phyloP scores from a whole-genome alignment of 1,139 yeast species.

The Taiozyma onychis region DNA sequence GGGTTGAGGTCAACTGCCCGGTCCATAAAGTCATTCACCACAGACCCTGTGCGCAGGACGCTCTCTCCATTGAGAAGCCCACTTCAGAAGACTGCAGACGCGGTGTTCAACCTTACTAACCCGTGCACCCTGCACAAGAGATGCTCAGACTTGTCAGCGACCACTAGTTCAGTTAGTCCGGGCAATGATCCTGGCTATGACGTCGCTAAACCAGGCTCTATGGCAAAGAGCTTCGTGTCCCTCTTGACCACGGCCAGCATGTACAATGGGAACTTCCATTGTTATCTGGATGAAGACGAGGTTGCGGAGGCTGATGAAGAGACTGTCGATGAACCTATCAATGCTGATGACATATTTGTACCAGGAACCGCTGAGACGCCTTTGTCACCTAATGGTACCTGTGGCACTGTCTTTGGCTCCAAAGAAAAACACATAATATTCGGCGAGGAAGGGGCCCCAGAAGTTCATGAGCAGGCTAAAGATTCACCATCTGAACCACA shows the following conservation, averaged over 20 bases:
- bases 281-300: slow-evolving; percentile 19
- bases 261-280: slow-evolving; percentile 37
- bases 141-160: background rate
- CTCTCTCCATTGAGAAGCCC: slow-evolving; percentile 4
- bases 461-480: background rate
- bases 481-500: slow-evolving; percentile 11
- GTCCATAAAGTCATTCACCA: slow-evolving; percentile 5
- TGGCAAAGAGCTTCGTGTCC: slow-evolving; percentile 44
- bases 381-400: background rate
- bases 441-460: background rate
- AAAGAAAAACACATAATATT: background rate
- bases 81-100: background rate
- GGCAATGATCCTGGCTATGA: slow-evolving; percentile 16
- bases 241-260: slow-evolving; percentile 47
- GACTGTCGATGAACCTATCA: slow-evolving; percentile 1
- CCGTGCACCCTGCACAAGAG: slow-evolving; percentile 34
- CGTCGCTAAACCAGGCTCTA: slow-evolving; percentile 31
- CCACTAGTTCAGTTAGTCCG: background rate
- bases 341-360: background rate
- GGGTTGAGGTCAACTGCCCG: slow-evolving; percentile 2
- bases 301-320: slow-evolving; percentile 20
- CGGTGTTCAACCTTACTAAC: slow-evolving; percentile 25
- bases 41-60: slow-evolving; percentile 3
- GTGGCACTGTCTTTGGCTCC: background rate
- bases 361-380: background rate